Evolutionary conservation across 306 rosid genomes (phyloP), one percentile per base, ranked within the genome.

Genomic region (Hylodesmum podocarpum): DNA sequence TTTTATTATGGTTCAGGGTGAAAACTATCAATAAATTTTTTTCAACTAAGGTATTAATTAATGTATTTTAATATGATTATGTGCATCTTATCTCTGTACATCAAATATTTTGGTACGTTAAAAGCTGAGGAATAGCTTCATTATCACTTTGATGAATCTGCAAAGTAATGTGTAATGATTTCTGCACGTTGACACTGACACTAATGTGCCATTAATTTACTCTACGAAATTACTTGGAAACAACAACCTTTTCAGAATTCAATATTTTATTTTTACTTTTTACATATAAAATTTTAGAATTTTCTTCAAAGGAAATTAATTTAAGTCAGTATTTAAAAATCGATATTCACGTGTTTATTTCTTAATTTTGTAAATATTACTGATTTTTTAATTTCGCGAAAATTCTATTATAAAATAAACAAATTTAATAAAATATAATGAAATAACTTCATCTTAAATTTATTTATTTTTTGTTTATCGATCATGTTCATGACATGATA

Each of bases 151-250:
- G 44, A 16, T 24, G 6, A 5, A 61, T 19, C 4, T 73, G 78
- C 44, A 78, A 69, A 76, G 76, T 78, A 73, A 64, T 57, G 16
- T 21, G 66, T 76, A 71, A 82, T 85, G 51, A 82, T 82, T 44
- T 51, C 63, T 8, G 55, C 83, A 66, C 50, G 63, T 75, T 82
- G 62, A 59, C 36, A 14, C 74, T 74, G 81, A 66, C 77, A 59
- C 73, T 63, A 63, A 50, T 55, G 72, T 79, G 74, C 39, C 15
- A 6, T 51, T 65, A 70, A 29, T 78, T 39, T 68, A 43, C 10
- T 67, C 47, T 25, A 55, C 39, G 76, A 80, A 80, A 66, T 55
- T 59, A 36, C 83, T 39, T 13, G 39, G 78, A 73, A 80, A 41
- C 73, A 53, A 8, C 70, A 53, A 13, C n/a, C 12, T 59, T 24